Conservation (phyloP, 1,284 basidiomycete species). For the Takashimella tepidaria region DNA sequence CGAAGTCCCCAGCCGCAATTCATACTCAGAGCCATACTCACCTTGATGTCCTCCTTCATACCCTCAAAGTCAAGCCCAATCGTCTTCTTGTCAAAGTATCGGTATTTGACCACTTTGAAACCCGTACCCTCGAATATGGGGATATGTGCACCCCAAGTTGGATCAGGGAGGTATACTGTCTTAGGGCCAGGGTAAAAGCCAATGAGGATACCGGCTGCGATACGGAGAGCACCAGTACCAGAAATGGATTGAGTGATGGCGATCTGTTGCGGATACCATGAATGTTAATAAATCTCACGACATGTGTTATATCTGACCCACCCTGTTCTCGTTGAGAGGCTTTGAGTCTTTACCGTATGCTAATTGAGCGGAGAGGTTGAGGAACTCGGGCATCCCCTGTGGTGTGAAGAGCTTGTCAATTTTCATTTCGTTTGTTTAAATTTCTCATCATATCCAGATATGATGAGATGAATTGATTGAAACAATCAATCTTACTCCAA, state of each 20-base stretch:
- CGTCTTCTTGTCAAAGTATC: conserved; percentile 89
- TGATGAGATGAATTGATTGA: not conserved
- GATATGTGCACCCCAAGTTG: conserved; percentile 97
- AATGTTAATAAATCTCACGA: not conserved
- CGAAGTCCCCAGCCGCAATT: not conserved
- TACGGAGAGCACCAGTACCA: conserved; percentile 93
- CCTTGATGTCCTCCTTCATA: conserved; percentile 78
- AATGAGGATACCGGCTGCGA: conserved; percentile 84
- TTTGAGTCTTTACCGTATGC: conserved; percentile 82
- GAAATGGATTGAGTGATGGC: conserved; percentile 94
- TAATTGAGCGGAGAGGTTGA: conserved; percentile 77
- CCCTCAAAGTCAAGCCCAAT: conserved; percentile 90
- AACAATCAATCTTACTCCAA: no score
- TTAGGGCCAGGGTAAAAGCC: conserved; percentile 84
- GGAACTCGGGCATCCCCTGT: conserved; percentile 69
- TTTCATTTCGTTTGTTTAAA: not conserved
- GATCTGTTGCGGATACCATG: conserved; percentile 54
- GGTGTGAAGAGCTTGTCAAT: not conserved
- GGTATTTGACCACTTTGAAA: conserved; percentile 71
- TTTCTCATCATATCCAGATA: not conserved
- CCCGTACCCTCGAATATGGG: conserved; percentile 78
- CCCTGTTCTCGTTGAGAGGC: conserved; percentile 70
- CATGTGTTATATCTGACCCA: no score
- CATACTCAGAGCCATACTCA: no score
- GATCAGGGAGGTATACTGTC: conserved; percentile 84